These are phyloP conservation scores for Rhododendron kiyosumense DNA, from an alignment of 148 eudicot species.

Conservation along the genomic window DNA sequence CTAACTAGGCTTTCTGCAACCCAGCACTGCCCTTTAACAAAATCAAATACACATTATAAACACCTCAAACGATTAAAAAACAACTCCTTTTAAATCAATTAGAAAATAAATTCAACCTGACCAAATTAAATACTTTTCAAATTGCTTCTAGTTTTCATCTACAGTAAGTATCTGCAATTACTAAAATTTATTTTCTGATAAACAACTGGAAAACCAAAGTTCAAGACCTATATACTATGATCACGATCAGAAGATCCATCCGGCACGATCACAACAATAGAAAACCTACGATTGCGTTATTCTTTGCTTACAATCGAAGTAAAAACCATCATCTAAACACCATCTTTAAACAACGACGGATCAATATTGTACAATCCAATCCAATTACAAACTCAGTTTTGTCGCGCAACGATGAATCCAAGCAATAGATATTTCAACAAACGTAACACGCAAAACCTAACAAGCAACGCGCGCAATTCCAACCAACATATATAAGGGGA, in stretches of 20 bases:
- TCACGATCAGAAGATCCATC: not conserved
- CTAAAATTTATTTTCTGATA: not conserved
- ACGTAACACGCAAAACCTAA: not conserved
- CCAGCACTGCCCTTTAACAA: not conserved
- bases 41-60: not conserved
- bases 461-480: not conserved
- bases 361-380: not conserved
- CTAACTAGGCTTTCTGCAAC: not conserved
- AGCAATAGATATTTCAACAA: not conserved
- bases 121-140: not conserved
- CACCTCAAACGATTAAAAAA: not conserved
- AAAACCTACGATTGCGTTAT: not conserved
- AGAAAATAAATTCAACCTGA: not conserved
- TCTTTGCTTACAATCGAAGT: not conserved
- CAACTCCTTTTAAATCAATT: not conserved
- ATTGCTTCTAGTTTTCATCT: not conserved
- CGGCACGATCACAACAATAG: not conserved
- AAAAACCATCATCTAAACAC: not conserved
- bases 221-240: not conserved
- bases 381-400: not conserved
- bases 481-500: not conserved
- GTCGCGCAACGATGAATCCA: not conserved
- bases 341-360: not conserved
- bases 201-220: not conserved
- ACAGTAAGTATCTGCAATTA: not conserved